Evolutionary conservation across 2,329 filamentous ascomycete species (phyloP).

Genomic region (Plectosphaerella plurivora): DNA sequence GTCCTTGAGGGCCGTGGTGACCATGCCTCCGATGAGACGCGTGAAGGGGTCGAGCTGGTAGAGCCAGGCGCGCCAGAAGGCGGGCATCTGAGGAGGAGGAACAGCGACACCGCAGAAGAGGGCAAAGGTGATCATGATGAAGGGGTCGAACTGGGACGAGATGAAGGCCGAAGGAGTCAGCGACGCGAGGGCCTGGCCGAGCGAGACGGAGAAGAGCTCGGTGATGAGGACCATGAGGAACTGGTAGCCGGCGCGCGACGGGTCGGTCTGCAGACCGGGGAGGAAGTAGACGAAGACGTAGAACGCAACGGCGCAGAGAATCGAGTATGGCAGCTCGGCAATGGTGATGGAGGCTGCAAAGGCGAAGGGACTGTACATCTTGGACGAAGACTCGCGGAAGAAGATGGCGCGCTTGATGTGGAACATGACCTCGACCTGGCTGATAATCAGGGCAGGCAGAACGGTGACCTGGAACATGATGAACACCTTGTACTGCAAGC

Average conservation of each 20-base stretch:
- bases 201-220: slow-evolving; percentile 77
- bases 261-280: slow-evolving; percentile 62
- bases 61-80: slow-evolving; percentile 75
- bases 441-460: slow-evolving; percentile 75
- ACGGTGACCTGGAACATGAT: slow-evolving; percentile 88
- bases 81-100: slow-evolving; percentile 70
- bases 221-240: slow-evolving; percentile 83
- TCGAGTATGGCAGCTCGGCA: slow-evolving; percentile 78
- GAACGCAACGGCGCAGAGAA: slow-evolving; percentile 76
- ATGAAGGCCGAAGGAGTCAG: slow-evolving; percentile 77
- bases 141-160: slow-evolving; percentile 74
- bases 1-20: slow-evolving; percentile 70
- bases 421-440: slow-evolving; percentile 81
- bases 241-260: slow-evolving; percentile 73
- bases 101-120: slow-evolving; percentile 88
- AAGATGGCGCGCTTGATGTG: slow-evolving; percentile 75
- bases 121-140: slow-evolving; percentile 76
- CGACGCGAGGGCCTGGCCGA: slow-evolving; percentile 72
- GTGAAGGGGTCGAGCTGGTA: slow-evolving; percentile 83
- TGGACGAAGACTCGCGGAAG: slow-evolving; percentile 80
- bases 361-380: slow-evolving; percentile 78
- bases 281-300: slow-evolving; percentile 84
- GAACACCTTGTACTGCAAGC: slow-evolving; percentile 82
- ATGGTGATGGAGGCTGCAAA: slow-evolving; percentile 76
- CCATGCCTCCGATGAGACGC: slow-evolving; percentile 73